A percentile compares a stretch with the other conserved stretches of the same genome.
Conservation (phyloP, 257 asterid species). For the Osmanthus fragrans region DNA sequence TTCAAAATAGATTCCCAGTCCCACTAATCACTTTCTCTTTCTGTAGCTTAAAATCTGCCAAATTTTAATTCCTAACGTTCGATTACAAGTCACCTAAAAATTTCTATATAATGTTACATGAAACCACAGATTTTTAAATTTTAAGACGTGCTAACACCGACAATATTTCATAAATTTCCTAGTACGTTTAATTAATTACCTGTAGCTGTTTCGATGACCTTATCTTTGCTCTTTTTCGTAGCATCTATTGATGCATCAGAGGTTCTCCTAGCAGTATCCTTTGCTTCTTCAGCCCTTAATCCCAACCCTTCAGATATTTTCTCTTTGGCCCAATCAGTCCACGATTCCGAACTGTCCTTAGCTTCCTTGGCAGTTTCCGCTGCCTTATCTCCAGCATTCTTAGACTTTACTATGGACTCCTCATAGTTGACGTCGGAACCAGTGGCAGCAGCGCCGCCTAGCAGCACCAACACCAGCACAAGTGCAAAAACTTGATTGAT, state of each 20-base stretch:
- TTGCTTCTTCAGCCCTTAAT: conserved; percentile 22
- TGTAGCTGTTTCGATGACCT: conserved; percentile 30
- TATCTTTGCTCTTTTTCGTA: conserved; percentile 32
- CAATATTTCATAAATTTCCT: too few species aligned
- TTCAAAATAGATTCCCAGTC: too few species aligned
- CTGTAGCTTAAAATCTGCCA: too few species aligned
- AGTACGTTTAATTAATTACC: conserved; percentile 16
- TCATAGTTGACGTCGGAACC: not conserved
- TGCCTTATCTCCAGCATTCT: conserved; percentile 19
- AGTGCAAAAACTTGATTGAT: not conserved
- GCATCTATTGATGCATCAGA: conserved; percentile 39
- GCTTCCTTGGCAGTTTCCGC: conserved; percentile 21
- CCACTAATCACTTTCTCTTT: too few species aligned
- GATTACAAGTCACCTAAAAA: too few species aligned
- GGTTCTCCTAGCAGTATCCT: conserved; percentile 23
- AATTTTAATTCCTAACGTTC: too few species aligned
- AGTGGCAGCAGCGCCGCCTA: not conserved
- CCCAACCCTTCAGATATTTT: conserved; percentile 51
- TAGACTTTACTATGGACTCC: conserved; percentile 9
- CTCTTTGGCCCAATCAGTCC: conserved; percentile 72
- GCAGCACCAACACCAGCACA: not conserved
- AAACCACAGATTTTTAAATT: too few species aligned
- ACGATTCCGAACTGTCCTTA: conserved; percentile 40
- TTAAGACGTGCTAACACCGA: too few species aligned
- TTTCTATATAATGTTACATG: too few species aligned